Evolutionary conservation across 495 filamentous ascomycete genomes (phyloP).

Genomic region (Trichoderma orchidacearum): DNA sequence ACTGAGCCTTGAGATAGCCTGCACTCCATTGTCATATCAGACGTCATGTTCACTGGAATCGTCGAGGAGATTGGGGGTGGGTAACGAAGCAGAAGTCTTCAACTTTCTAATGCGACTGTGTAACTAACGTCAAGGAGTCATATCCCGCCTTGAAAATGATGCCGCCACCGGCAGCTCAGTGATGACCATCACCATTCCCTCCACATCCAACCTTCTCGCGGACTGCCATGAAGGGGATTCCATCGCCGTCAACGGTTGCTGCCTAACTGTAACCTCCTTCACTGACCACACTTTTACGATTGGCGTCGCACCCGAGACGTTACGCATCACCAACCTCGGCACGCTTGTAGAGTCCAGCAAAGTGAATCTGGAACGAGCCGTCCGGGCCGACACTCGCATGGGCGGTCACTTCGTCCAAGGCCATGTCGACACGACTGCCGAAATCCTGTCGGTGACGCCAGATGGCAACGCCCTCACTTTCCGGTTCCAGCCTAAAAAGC

Average conservation of each 20-base stretch:
- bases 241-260: conserved; percentile 77
- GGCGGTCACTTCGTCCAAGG: conserved; percentile 79
- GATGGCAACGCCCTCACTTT: conserved; percentile 86
- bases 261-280: conserved; percentile 85
- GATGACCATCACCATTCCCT: conserved; percentile 59
- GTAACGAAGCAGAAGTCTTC: conserved; percentile 18
- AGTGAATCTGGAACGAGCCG: conserved; percentile 91
- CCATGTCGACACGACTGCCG: conserved; percentile 82
- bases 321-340: conserved; percentile 90
- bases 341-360: conserved; percentile 34
- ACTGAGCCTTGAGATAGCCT: not conserved
- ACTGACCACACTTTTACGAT: conserved; percentile 61
- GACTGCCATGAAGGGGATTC: conserved; percentile 85
- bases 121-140: conserved; percentile 40
- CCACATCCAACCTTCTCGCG: conserved; percentile 55
- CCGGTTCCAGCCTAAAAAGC: conserved; percentile 59
- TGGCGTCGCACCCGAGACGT: conserved; percentile 89
- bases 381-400: conserved; percentile 80
- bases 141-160: conserved; percentile 65
- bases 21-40: not conserved
- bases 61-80: conserved; percentile 90
- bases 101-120: not conserved
- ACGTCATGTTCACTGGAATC: conserved; percentile 89
- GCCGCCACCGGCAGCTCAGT: conserved; percentile 78
- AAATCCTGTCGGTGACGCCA: conserved; percentile 48